A percentile compares a stretch with the other conserved stretches of the same genome.
Conservation (phyloP, 148 eudicot genomes). For the Chenopodium suecicum region DNA sequence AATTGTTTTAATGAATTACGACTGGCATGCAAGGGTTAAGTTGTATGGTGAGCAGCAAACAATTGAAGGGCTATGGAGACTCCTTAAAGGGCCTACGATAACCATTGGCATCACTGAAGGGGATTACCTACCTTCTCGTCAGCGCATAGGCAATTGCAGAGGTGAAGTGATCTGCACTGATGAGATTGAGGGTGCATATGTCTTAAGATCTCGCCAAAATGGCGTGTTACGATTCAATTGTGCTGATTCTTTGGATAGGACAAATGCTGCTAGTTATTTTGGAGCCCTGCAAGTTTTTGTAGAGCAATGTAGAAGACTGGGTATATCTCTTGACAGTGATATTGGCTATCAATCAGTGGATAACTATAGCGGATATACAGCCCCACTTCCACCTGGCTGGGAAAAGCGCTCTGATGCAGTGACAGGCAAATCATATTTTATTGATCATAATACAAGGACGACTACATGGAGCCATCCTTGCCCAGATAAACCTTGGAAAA, state of each 20-base stretch:
- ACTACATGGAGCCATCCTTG: conserved; percentile 99
- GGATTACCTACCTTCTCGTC: conserved; percentile 85
- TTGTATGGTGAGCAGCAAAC: conserved; percentile 86
- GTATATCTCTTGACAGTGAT: conserved; percentile 97
- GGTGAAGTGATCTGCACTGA: conserved; percentile 77
- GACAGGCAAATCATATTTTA: conserved; percentile 88
- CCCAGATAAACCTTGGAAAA: conserved; percentile 98
- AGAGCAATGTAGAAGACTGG: conserved; percentile 93
- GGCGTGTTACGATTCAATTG: conserved; percentile 95
- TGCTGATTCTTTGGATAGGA: conserved; percentile 96
- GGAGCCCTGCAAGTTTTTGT: conserved; percentile 91
- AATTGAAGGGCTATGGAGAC: conserved; percentile 93
- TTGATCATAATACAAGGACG: conserved; percentile 96
- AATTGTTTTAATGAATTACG: conserved; percentile 79
- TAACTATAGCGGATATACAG: conserved; percentile 72
- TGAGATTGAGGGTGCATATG: conserved; percentile 78
- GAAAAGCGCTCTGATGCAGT: conserved; percentile 95
- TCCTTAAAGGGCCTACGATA: conserved; percentile 82
- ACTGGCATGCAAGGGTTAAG: conserved; percentile 94
- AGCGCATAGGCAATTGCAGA: conserved; percentile 72
- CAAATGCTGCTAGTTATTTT: conserved; percentile 98
- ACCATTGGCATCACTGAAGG: conserved; percentile 88
- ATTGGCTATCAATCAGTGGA: conserved; percentile 59
- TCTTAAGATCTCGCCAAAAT: conserved; percentile 89
- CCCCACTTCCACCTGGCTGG: conserved; percentile 99